These are phyloP conservation scores for Verticillium zaregamsianum DNA, from an alignment of 2,329 filamentous ascomycete genomes.

Conservation along the genomic window DNA sequence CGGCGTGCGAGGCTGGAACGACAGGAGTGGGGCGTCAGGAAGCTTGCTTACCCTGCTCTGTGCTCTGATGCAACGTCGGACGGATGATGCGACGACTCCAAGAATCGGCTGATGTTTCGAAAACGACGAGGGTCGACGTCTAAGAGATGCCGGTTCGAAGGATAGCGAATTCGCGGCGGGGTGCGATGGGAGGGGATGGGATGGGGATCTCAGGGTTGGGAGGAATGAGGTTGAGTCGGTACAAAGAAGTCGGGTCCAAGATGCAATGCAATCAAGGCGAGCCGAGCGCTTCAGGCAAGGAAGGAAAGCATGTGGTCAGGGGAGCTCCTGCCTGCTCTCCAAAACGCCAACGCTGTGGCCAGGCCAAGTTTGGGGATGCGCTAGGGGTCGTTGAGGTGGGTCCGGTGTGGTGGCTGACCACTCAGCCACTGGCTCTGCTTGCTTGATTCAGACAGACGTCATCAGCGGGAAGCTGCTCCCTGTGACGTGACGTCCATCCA, in stretches of 20 bases:
- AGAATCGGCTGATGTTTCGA: neutral
- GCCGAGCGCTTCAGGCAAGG: neutral
- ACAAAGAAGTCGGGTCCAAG: neutral
- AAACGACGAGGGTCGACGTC: neutral
- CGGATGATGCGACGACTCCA: neutral
- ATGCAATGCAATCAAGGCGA: neutral
- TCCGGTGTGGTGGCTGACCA: neutral
- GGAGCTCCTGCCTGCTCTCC: neutral
- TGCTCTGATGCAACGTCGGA: neutral
- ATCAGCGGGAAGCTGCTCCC: neutral
- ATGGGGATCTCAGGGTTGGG: neutral
- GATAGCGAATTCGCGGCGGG: neutral
- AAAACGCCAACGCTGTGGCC: neutral
- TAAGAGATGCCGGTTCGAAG: neutral
- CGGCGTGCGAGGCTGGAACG: neutral
- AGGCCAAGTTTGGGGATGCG: neutral
- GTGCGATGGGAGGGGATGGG: neutral
- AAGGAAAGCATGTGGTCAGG: neutral
- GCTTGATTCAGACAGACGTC: neutral
- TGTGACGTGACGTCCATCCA: neutral
- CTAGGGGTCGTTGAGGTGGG: neutral
- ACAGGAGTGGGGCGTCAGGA: neutral
- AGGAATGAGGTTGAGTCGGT: neutral
- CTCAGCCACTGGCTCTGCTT: neutral
- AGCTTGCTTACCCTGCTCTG: constrained; percentile 1